phyloP scores from a whole-genome alignment of 495 filamentous ascomycete species.

The Hypoxylon lienhwacheense region DNA sequence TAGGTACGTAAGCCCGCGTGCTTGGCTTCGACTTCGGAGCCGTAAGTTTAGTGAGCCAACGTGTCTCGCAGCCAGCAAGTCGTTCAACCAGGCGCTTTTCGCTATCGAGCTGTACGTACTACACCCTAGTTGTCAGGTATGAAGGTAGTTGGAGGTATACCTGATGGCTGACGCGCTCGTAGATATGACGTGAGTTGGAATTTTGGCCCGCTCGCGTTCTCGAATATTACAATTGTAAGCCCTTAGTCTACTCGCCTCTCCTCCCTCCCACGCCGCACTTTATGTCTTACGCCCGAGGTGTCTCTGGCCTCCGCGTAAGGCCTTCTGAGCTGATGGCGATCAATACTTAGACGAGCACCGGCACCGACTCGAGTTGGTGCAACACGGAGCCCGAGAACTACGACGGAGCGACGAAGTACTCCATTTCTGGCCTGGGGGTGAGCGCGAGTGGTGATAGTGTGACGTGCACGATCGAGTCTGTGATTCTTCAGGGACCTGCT shows the following conservation, averaged over 20 bases:
- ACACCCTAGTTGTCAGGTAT: background rate
- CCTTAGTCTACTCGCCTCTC: background rate
- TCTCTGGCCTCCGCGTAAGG: background rate
- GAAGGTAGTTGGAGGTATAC: background rate
- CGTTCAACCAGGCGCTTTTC: conserved; percentile 46
- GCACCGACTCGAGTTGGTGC: conserved; percentile 38
- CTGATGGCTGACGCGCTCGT: background rate
- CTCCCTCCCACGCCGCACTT: background rate
- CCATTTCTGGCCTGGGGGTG: conserved; percentile 35
- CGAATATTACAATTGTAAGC: conserved; percentile 47
- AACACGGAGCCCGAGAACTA: conserved; percentile 43
- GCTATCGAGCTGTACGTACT: conserved; percentile 44
- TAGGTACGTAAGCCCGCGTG: conserved; percentile 25
- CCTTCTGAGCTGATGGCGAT: background rate
- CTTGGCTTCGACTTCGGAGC: no score
- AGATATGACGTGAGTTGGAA: conserved; percentile 41
- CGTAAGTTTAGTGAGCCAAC: background rate
- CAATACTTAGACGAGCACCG: conserved; percentile 25
- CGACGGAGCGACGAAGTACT: conserved; percentile 40
- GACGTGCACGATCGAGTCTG: conserved; percentile 40
- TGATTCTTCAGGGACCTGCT: conserved; percentile 36
- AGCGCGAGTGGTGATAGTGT: conserved; percentile 39
- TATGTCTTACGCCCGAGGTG: background rate
- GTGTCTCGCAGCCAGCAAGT: conserved; percentile 33
- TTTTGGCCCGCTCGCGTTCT: conserved; percentile 44